Percentiles rank a stretch among this genome's conserved stretches.
Evolutionary conservation across 129 eudicot genomes (phyloP).

Genomic region (Heracleum sosnowskyi): DNA sequence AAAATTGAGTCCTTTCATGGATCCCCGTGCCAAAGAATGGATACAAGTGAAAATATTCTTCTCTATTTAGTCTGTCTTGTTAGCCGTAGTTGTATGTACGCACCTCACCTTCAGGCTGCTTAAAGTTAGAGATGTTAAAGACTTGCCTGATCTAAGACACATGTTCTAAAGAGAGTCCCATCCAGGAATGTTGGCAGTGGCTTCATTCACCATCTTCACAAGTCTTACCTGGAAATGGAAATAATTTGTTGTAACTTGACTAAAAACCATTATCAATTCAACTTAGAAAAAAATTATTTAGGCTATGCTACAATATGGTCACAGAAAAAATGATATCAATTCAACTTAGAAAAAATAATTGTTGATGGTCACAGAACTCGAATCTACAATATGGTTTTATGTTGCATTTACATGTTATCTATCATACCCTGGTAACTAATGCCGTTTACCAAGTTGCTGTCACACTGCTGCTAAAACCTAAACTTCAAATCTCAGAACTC

Average conservation of each 20-base stretch:
- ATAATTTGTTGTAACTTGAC: not conserved
- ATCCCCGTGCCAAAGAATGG: not conserved
- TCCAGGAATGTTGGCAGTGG: slow-evolving; percentile 58
- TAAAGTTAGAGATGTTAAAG: not conserved
- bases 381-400: not conserved
- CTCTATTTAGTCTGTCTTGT: not conserved
- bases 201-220: slow-evolving; percentile 64
- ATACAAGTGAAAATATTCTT: not conserved
- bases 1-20: not conserved
- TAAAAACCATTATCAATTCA: not conserved
- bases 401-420: too few relatives aligned
- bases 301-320: too few relatives aligned
- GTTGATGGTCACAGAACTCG: not conserved
- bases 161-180: slow-evolving; percentile 35
- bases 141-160: not conserved
- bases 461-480: not conserved
- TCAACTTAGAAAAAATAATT: too few relatives aligned
- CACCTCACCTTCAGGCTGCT: not conserved
- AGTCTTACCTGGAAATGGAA: slow-evolving; percentile 46
- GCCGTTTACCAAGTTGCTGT: not conserved
- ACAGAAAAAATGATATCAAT: too few relatives aligned
- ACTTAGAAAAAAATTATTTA: not conserved
- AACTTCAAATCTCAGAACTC: not conserved
- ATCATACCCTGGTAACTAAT: not conserved
- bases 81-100: slow-evolving; percentile 6